Percentiles rank a stretch among this genome's conserved stretches.
These are phyloP conservation scores for Thermoascus crustaceus DNA, from an alignment of 2,329 filamentous ascomycete genomes.

Conservation along the genomic window DNA sequence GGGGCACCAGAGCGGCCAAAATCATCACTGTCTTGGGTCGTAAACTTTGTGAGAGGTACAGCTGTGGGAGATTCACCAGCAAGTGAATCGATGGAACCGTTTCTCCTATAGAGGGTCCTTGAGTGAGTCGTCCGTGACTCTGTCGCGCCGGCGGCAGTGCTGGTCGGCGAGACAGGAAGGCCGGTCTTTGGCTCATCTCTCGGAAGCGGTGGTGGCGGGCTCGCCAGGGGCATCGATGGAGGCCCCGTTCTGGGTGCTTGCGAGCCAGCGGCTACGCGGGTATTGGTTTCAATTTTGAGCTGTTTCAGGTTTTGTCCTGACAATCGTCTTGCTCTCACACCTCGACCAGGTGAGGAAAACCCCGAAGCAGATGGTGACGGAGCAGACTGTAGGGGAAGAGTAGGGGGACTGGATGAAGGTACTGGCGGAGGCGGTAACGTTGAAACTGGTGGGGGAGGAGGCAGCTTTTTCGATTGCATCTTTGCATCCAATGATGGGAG, in stretches of 20 bases:
- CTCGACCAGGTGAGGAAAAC: conserved; percentile 25
- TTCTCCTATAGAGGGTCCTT: conserved; percentile 16
- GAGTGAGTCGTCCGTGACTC: conserved; percentile 14
- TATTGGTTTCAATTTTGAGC: conserved; percentile 76
- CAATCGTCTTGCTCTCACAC: conserved; percentile 66
- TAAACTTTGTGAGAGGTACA: conserved; percentile 33
- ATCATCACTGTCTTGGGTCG: conserved; percentile 38
- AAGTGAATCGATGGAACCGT: conserved; percentile 27
- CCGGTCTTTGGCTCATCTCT: conserved; percentile 20
- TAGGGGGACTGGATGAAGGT: conserved; percentile 35
- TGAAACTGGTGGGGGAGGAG: conserved; percentile 31
- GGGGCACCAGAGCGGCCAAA: conserved; percentile 22
- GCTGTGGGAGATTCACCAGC: conserved; percentile 34
- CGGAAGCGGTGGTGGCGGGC: conserved; percentile 20
- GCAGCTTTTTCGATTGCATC: conserved; percentile 22
- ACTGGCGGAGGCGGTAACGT: conserved; percentile 47
- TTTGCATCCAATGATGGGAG: conserved; percentile 29
- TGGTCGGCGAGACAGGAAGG: conserved; percentile 10
- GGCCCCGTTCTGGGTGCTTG: conserved; percentile 19
- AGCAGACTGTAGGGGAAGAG: conserved; percentile 13
- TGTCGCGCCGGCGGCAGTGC: conserved; percentile 8
- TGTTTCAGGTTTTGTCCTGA: conserved; percentile 75
- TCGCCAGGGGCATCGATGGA: conserved; percentile 16
- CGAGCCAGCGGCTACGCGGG: conserved; percentile 20
- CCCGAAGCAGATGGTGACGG: conserved; percentile 10